These are phyloP conservation scores for Coffea canephora DNA, from an alignment of 257 asterid species.

Conservation along the genomic window DNA sequence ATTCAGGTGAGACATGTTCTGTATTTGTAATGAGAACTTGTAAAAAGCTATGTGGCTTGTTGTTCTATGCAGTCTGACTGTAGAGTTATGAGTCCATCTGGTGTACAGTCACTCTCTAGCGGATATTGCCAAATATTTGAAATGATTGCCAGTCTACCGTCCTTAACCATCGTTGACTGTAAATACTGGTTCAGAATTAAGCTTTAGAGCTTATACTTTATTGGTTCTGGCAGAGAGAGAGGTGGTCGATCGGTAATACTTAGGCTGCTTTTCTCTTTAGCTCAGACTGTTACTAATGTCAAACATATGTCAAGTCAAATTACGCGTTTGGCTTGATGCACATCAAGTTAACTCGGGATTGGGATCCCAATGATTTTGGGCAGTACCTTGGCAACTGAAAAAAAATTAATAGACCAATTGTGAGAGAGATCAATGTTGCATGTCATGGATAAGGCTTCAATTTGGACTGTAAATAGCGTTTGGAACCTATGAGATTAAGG, in stretches of 20 bases:
- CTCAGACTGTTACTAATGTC: not conserved
- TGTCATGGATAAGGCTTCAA: not conserved
- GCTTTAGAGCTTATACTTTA: not conserved
- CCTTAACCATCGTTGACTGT: not conserved
- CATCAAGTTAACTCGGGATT: not conserved
- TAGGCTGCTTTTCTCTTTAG: not conserved
- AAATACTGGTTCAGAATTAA: not conserved
- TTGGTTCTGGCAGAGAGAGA: not conserved
- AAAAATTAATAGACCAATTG: not conserved
- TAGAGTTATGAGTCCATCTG: conserved; percentile 1
- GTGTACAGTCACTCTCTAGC: not conserved
- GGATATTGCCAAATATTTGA: not conserved
- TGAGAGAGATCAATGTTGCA: not conserved
- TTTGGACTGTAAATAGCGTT: not conserved
- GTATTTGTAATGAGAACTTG: conserved; percentile 25
- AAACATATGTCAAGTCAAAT: not conserved
- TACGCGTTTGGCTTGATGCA: not conserved
- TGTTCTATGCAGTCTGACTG: conserved; percentile 11
- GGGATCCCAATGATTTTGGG: not conserved
- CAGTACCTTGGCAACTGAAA: not conserved
- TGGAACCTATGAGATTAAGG: not conserved
- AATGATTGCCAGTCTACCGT: not conserved
- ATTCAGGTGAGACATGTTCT: conserved; percentile 62
- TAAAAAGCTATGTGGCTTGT: conserved; percentile 22
- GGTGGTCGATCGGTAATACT: not conserved